Percentiles rank a stretch among this genome's conserved stretches.
Conservation (phyloP, 148 eudicot genomes). For the Arctostaphylos glauca region DNA sequence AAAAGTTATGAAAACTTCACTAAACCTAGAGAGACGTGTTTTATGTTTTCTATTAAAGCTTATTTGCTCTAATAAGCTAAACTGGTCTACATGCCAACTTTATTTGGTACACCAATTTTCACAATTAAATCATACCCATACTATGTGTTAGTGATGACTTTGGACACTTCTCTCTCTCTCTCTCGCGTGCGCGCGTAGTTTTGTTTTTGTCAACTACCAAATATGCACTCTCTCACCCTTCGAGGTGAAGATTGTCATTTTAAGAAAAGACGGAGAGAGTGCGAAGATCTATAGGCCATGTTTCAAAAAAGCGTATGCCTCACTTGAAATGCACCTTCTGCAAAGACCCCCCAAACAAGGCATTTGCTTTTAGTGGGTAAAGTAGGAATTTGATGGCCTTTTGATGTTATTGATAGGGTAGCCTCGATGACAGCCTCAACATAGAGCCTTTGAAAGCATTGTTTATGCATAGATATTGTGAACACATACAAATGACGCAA, state of each 20-base stretch:
- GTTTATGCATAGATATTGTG: background rate
- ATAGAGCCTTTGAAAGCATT: background rate
- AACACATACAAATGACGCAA: background rate
- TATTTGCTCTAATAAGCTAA: background rate
- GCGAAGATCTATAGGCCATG: background rate
- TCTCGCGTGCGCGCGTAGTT: background rate
- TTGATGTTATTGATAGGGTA: background rate
- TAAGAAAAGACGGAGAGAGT: background rate
- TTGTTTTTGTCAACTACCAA: background rate
- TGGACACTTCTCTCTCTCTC: background rate
- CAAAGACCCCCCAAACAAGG: background rate
- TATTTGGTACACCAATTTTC: background rate
- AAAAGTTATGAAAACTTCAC: background rate
- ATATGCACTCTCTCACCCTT: background rate
- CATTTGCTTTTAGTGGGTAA: background rate
- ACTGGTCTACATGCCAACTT: background rate
- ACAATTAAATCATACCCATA: background rate
- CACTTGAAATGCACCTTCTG: background rate
- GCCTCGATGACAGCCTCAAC: background rate
- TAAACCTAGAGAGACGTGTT: background rate
- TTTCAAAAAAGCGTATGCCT: background rate
- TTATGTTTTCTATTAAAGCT: background rate
- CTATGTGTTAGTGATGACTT: background rate
- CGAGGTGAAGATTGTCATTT: background rate
- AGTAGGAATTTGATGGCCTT: background rate